Conservation (phyloP, 495 filamentous ascomycete species). For the Aspergillus panamensis region DNA sequence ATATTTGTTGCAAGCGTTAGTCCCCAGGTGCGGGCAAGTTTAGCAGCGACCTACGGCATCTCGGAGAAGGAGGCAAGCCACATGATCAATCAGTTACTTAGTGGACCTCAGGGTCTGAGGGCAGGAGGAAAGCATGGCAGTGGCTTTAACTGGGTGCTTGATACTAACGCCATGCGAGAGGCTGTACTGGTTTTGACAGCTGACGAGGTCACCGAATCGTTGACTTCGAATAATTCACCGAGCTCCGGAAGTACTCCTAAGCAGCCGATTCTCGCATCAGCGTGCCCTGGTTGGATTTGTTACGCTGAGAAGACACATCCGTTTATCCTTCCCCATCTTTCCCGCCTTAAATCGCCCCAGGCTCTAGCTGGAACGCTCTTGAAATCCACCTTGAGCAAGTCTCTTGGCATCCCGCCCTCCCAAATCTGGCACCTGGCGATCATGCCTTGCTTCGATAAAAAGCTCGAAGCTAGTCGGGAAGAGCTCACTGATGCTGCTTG, state of each 20-base stretch:
- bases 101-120: slow-evolving; percentile 63
- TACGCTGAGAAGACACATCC: slow-evolving; percentile 98
- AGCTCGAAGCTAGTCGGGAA: slow-evolving; percentile 89
- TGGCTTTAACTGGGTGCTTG: slow-evolving; percentile 81
- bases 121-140: slow-evolving; percentile 65
- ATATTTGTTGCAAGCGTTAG: slow-evolving; percentile 89
- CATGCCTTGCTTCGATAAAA: slow-evolving; percentile 99
- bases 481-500: slow-evolving; percentile 84
- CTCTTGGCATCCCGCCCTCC: slow-evolving; percentile 65
- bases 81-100: slow-evolving; percentile 79
- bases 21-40: slow-evolving; percentile 80
- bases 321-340: slow-evolving; percentile 86
- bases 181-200: slow-evolving; percentile 73
- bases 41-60: slow-evolving; percentile 76
- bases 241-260: slow-evolving; percentile 38
- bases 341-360: slow-evolving; percentile 88
- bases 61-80: slow-evolving; percentile 67
- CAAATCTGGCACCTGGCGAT: slow-evolving; percentile 90
- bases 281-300: slow-evolving; percentile 97
- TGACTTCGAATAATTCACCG: slow-evolving; percentile 23
- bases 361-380: slow-evolving; percentile 84
- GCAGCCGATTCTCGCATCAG: slow-evolving; percentile 79
- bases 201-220: slow-evolving; percentile 64
- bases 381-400: slow-evolving; percentile 74
- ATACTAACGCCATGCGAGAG: slow-evolving; percentile 77